phyloP scores from a whole-genome alignment of 202 grass and related monocot genomes.

The Panicum virgatum region DNA sequence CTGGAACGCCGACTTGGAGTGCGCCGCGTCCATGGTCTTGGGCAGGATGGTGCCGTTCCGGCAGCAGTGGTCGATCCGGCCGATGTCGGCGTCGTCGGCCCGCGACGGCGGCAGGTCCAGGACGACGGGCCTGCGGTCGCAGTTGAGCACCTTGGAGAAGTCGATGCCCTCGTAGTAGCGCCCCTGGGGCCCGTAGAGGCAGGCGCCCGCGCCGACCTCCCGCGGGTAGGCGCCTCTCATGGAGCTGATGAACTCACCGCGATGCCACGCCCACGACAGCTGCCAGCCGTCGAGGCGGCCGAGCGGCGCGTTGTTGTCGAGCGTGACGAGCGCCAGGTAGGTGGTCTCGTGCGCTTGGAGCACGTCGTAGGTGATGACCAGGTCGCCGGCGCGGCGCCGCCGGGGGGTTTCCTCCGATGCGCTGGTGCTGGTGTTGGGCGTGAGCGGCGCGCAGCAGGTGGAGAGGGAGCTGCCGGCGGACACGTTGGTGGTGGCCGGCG shows the following conservation, averaged over 20 bases:
- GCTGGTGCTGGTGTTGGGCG: not conserved
- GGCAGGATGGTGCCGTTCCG: slow-evolving; percentile 82
- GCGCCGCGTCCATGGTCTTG: slow-evolving; percentile 52
- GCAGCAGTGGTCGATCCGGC: slow-evolving; percentile 69
- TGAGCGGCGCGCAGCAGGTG: slow-evolving; percentile 57
- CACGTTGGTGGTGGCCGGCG: slow-evolving; percentile 3
- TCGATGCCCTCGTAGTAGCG: slow-evolving; percentile 55
- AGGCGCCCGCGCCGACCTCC: slow-evolving; percentile 30
- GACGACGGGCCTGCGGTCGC: slow-evolving; percentile 54
- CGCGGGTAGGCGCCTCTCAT: slow-evolving; percentile 73
- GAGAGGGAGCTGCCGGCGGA: slow-evolving; percentile 27
- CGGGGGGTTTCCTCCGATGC: slow-evolving; percentile 19
- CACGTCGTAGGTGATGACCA: slow-evolving; percentile 81
- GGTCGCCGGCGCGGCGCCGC: slow-evolving; percentile 55
- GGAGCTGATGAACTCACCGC: slow-evolving; percentile 59
- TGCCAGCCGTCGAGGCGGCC: slow-evolving; percentile 73
- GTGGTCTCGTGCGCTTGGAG: slow-evolving; percentile 47
- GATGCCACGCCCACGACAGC: slow-evolving; percentile 77
- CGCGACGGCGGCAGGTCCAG: slow-evolving; percentile 53
- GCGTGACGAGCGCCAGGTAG: slow-evolving; percentile 75
- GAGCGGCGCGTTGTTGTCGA: slow-evolving; percentile 62
- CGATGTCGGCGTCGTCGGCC: slow-evolving; percentile 49
- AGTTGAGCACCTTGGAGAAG: slow-evolving; percentile 72
- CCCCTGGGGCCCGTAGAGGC: slow-evolving; percentile 65
- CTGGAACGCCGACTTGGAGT: slow-evolving; percentile 74